Evolutionary conservation across 106 monocot species (phyloP).

Genomic region (Apostasia shenzhenica): DNA sequence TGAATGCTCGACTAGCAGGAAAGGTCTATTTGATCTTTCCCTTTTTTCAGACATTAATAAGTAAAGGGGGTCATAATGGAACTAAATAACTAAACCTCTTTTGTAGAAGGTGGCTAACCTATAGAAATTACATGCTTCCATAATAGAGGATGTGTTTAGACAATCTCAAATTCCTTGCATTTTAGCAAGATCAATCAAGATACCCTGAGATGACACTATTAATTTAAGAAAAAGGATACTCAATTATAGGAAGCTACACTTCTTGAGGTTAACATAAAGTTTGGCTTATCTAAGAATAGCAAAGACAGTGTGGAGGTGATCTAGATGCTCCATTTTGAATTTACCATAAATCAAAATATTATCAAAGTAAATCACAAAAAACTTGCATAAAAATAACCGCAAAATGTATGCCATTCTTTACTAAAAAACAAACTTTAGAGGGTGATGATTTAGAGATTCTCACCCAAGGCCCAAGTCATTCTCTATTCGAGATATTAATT

Average conservation of each 20-base stretch:
- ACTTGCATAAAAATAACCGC: not conserved
- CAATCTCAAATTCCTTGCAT: not conserved
- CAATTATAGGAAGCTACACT: no score
- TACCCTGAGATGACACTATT: not conserved
- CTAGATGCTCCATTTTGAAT: not conserved
- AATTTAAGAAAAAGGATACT: no score
- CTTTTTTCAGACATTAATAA: not conserved
- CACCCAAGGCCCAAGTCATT: no score
- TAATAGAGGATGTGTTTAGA: not conserved
- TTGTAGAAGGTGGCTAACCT: not conserved
- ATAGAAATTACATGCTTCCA: not conserved
- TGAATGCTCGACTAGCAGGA: not conserved
- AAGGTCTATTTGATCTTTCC: not conserved
- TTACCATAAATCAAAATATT: not conserved
- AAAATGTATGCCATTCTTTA: not conserved
- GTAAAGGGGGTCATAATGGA: not conserved
- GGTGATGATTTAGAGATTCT: no score
- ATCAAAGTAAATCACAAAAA: not conserved
- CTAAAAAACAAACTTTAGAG: no score
- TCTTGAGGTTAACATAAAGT: no score
- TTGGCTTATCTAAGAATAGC: no score
- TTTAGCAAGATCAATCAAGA: not conserved
- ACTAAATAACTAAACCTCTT: not conserved
- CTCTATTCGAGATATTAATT: no score
- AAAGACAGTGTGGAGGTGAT: not conserved